Conservation (phyloP, 2,329 filamentous ascomycete species). For the Curvularia hawaiiensis region DNA sequence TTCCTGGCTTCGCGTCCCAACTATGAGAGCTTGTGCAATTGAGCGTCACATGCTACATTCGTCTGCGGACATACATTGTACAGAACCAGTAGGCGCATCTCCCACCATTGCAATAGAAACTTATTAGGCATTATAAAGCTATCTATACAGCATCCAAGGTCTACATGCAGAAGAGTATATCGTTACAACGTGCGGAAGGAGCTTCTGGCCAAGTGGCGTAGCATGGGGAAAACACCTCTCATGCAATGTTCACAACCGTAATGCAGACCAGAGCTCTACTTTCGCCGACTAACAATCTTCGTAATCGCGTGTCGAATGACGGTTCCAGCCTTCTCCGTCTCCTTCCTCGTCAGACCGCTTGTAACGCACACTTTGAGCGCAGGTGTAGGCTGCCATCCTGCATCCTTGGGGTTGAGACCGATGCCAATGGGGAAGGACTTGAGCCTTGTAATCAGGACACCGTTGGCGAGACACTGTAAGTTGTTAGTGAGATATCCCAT, state of each 20-base stretch:
- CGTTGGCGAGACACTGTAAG: slow-evolving; percentile 78
- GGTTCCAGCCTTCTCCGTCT: slow-evolving; percentile 91
- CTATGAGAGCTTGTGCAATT: neutral
- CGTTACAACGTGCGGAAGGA: neutral
- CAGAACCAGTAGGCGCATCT: neutral
- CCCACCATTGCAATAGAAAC: neutral
- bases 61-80: neutral
- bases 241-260: neutral
- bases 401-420: slow-evolving; percentile 69
- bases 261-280: slow-evolving; percentile 19
- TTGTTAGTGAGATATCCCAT: slow-evolving; percentile 17
- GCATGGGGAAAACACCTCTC: slow-evolving; percentile 6
- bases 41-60: neutral
- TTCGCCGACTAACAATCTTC: slow-evolving; percentile 75
- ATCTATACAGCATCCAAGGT: neutral
- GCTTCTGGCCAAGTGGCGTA: neutral
- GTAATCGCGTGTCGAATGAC: slow-evolving; percentile 91
- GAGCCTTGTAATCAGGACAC: slow-evolving; percentile 84
- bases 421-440: slow-evolving; percentile 71
- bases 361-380: slow-evolving; percentile 93
- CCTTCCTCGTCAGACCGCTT: slow-evolving; percentile 85
- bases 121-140: slow-evolving; percentile 8
- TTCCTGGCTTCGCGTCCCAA: neutral
- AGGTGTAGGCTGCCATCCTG: slow-evolving; percentile 70
- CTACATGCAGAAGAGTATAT: slow-evolving; percentile 7